These are phyloP conservation scores for Scedosporium minutisporum DNA, from an alignment of 2,329 filamentous ascomycete genomes.

Conservation along the genomic window DNA sequence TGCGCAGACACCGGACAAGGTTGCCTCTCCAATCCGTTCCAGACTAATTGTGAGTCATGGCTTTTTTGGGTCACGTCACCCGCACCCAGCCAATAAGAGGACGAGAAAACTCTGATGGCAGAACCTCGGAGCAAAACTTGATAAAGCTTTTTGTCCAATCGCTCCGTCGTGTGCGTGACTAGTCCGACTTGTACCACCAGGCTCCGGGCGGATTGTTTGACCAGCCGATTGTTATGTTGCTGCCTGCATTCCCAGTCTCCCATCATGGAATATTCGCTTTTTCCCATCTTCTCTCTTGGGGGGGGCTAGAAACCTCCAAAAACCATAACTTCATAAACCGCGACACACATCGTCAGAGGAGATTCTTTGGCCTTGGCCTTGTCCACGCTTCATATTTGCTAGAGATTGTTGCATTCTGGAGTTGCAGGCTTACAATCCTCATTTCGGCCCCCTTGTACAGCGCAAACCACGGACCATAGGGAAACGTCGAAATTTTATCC, in stretches of 20 bases:
- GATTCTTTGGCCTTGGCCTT: conserved; percentile 7
- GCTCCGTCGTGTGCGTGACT: neutral
- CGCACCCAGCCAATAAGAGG: neutral
- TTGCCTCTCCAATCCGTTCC: neutral
- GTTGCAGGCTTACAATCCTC: conserved; percentile 20
- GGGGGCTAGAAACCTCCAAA: too few relatives aligned
- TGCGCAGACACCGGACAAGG: neutral
- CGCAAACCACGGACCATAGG: neutral
- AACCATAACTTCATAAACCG: neutral
- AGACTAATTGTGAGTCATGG: neutral
- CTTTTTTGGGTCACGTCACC: neutral
- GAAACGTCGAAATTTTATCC: conserved; percentile 11
- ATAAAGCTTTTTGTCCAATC: neutral
- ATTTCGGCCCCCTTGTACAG: conserved; percentile 11
- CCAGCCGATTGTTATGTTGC: neutral
- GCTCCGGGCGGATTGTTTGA: neutral
- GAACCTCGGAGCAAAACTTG: neutral
- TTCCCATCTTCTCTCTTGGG: neutral
- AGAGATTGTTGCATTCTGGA: conserved; percentile 14
- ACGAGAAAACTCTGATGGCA: neutral
- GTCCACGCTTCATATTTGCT: too few relatives aligned
- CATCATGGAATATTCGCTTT: conserved; percentile 6
- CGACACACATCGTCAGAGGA: neutral
- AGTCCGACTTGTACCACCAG: neutral
- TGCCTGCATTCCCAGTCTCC: conserved; percentile 10